Evolutionary conservation across 331 rosid genomes (phyloP).

Genomic region (Quercus lobata): DNA sequence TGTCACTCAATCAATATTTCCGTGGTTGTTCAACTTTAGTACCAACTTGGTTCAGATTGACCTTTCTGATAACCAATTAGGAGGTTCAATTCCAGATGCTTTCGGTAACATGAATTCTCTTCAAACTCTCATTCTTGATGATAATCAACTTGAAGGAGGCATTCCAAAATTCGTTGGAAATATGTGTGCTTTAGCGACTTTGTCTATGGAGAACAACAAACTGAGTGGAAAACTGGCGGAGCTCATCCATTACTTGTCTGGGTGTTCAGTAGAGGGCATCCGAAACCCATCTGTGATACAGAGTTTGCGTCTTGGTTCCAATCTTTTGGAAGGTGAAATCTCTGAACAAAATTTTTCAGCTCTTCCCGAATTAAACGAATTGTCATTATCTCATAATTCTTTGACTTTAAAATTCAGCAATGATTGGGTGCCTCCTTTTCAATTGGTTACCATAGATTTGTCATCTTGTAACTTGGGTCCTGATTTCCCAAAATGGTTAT

Average conservation of each 20-base stretch:
- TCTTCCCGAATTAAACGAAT: accelerated
- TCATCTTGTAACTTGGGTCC: too few species aligned
- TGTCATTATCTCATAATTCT: background rate
- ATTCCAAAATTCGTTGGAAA: background rate
- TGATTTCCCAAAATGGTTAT: too few species aligned
- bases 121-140: accelerated
- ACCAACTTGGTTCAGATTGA: background rate
- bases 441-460: accelerated
- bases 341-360: conserved; percentile 1
- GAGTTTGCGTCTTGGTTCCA: too few species aligned
- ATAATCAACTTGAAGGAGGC: background rate
- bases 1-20: background rate
- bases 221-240: background rate
- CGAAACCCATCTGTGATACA: accelerated
- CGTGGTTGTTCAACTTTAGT: conserved; percentile 4
- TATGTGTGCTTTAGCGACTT: background rate
- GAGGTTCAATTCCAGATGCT: background rate
- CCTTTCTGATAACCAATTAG: too few species aligned
- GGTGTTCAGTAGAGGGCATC: background rate
- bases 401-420: background rate
- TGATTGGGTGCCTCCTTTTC: too few species aligned
- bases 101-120: conserved; percentile 11
- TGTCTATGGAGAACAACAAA: background rate
- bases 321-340: background rate
- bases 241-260: background rate